Percentiles rank a stretch among this genome's conserved stretches.
These are phyloP conservation scores for Globisporangium cederbergense DNA, from an alignment of 352 stramenopile species.

Conservation along the genomic window DNA sequence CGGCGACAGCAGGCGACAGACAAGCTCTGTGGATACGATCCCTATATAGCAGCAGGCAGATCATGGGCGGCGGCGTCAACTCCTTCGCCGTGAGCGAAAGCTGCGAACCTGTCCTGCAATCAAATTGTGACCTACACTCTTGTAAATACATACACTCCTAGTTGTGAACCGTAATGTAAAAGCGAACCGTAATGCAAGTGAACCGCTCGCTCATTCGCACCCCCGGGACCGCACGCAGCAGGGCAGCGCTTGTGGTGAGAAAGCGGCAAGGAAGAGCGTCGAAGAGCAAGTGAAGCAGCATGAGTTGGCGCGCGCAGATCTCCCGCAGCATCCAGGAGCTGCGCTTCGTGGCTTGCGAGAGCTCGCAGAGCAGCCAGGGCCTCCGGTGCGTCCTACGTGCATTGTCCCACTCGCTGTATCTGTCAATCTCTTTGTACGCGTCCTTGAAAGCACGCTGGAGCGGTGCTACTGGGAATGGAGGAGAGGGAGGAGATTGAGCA, in stretches of 20 bases:
- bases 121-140: too few relatives aligned
- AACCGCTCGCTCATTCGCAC: too few relatives aligned
- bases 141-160: too few relatives aligned
- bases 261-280: slow-evolving; percentile 6
- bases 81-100: too few relatives aligned
- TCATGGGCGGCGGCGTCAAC: too few relatives aligned
- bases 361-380: slow-evolving; percentile 78
- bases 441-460: not conserved
- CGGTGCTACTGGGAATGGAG: not conserved
- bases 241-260: slow-evolving; percentile 9
- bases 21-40: too few relatives aligned
- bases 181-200: too few relatives aligned
- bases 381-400: slow-evolving; percentile 51
- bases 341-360: slow-evolving; percentile 82
- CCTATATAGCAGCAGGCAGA: too few relatives aligned
- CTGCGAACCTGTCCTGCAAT: too few relatives aligned
- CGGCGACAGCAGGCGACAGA: too few relatives aligned
- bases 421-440: not conserved
- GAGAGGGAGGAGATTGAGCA: too few relatives aligned
- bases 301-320: slow-evolving; percentile 89
- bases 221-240: not conserved
- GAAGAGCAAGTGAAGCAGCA: slow-evolving; percentile 21
- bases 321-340: slow-evolving; percentile 82
- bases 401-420: not conserved
- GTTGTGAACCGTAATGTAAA: too few relatives aligned